These are phyloP conservation scores for Trichosporon faecale DNA, from an alignment of 1,284 basidiomycete species.

Conservation along the genomic window DNA sequence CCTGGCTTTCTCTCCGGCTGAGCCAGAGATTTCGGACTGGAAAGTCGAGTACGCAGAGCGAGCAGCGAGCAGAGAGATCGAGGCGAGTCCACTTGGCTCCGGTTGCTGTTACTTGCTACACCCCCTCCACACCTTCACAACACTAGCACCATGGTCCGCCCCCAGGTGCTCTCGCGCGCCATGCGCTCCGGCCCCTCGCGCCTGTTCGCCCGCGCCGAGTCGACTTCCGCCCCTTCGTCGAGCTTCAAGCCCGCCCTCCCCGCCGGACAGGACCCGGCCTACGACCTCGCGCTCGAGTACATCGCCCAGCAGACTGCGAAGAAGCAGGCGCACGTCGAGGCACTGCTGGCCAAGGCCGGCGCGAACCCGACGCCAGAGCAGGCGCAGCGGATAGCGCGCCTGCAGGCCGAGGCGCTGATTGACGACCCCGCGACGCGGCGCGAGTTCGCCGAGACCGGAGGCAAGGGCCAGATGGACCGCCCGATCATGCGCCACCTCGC, in stretches of 20 bases:
- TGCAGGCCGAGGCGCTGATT: slow-evolving; percentile 43
- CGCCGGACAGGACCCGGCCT: slow-evolving; percentile 42
- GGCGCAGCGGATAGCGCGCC: slow-evolving; percentile 28
- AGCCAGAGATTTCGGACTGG: slow-evolving; percentile 8
- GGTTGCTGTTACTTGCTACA: background rate
- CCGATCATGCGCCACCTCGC: slow-evolving; percentile 73
- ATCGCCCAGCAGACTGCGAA: slow-evolving; percentile 25
- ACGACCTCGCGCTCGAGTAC: slow-evolving; percentile 47
- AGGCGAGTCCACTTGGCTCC: background rate
- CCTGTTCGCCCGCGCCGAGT: slow-evolving; percentile 22
- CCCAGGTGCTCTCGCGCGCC: slow-evolving; percentile 23
- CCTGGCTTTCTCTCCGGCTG: background rate
- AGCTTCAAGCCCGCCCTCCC: slow-evolving; percentile 44
- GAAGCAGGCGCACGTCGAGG: slow-evolving; percentile 8
- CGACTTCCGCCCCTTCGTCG: slow-evolving; percentile 23
- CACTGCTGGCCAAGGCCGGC: slow-evolving; percentile 13
- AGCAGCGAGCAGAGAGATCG: background rate
- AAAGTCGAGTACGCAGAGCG: background rate
- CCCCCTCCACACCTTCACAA: background rate
- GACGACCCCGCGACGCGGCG: slow-evolving; percentile 45
- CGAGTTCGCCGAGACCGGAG: slow-evolving; percentile 39
- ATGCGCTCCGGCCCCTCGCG: slow-evolving; percentile 24
- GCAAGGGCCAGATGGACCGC: slow-evolving; percentile 52
- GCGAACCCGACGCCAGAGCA: slow-evolving; percentile 17
- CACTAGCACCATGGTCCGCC: slow-evolving; percentile 20